Conservation (phyloP, 2,329 filamentous ascomycete species). For the Microsporum canis region DNA sequence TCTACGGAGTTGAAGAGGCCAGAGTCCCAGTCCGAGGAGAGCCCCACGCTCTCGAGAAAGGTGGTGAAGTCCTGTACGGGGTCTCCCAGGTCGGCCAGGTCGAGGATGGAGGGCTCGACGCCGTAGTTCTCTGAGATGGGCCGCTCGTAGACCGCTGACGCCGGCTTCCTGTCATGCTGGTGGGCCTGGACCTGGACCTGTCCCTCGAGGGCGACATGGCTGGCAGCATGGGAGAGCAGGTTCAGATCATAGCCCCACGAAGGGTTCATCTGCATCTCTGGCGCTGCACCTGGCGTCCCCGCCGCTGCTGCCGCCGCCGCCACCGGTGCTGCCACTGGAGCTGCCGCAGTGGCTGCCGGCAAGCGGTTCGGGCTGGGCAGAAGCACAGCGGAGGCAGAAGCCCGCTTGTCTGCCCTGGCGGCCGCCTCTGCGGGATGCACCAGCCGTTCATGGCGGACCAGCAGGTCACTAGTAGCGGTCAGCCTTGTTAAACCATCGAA, state of each 20-base stretch:
- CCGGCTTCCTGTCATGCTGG: constrained; percentile 25
- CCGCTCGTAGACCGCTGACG: constrained; percentile 22
- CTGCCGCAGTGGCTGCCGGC: constrained; percentile 10
- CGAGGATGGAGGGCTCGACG: constrained; percentile 35
- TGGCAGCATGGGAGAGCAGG: constrained; percentile 38
- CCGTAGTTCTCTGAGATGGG: constrained; percentile 34
- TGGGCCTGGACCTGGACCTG: constrained; percentile 17
- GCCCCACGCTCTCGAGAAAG: constrained; percentile 39
- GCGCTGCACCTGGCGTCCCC: neutral
- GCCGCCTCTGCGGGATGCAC: constrained; percentile 36
- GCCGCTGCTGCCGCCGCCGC: neutral
- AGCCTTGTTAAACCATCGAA: constrained; percentile 1
- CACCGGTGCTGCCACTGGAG: neutral
- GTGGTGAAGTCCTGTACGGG: constrained; percentile 40
- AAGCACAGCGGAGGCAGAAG: constrained; percentile 24
- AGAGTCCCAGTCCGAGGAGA: constrained; percentile 40
- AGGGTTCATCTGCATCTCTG: constrained; percentile 28
- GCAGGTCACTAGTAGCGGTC: constrained; percentile 30
- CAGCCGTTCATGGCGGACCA: constrained; percentile 40
- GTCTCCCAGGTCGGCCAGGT: constrained; percentile 37
- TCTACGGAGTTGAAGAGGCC: constrained; percentile 30
- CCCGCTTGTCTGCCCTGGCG: constrained; percentile 28
- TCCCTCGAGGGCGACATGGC: constrained; percentile 38
- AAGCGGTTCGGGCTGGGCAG: constrained; percentile 19
- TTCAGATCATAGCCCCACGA: constrained; percentile 42